Evolutionary conservation across 2,329 filamentous ascomycete species (phyloP), one percentile per base, ranked within the genome.

Genomic region (Grosmannia clavigera): DNA sequence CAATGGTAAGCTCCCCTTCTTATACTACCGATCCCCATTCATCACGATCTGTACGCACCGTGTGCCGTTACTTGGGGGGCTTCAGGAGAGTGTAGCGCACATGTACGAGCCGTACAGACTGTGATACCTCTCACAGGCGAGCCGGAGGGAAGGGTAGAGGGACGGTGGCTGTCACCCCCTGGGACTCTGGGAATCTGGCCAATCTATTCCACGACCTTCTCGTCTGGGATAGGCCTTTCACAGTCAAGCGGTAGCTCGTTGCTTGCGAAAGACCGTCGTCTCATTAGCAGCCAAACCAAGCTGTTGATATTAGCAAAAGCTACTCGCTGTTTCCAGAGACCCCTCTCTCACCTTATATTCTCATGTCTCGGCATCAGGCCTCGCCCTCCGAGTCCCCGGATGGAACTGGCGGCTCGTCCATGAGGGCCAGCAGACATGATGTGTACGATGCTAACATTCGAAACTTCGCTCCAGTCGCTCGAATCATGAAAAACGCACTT

Each of bases 401-500:
- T 71, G 75, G 75, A 70, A 72, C 71, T 67, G 71, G 74, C 71
- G 71, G 74, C 59, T 67, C 67, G 19, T 67, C 66, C 66, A 76
- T 76, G 61, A 79, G 77, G 68, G 65, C 69, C 60, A 78, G 80
- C 68, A 77, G 74, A 68, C 69, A 71, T 66, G 79, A 82, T 72
- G 71, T 80, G 62, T 83, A 85, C 68, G 88, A 94, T 83, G 88
- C 90, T 95, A 92, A 95, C 80, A 94, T 94, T 78, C 85, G 87
- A 70, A 94, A 94, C 77, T 91, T 90, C 83, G 87, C 85, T 75
- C 85, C 87, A 99, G 94, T 99, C 70, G 94, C 94, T 66, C 88
- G 94, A 61, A 97, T 99, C 74, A 99, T 99, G 94, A 99, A 99
- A 75, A 88, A 91, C 68, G 94, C 94, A 7, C 81, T 99, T 56